phyloP scores from a whole-genome alignment of 345 rosid species.

The Populus tremula region DNA sequence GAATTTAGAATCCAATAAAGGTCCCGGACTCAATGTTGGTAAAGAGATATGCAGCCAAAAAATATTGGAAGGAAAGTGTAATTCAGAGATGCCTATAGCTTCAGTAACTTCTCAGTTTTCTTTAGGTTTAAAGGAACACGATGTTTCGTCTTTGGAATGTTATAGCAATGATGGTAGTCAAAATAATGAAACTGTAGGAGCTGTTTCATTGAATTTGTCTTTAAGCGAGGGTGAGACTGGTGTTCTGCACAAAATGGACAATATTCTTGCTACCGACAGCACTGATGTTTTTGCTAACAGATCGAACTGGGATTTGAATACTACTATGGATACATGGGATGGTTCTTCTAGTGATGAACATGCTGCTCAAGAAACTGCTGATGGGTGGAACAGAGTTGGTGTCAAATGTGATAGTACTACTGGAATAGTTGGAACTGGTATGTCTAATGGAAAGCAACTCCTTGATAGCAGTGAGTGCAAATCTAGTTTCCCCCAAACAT shows the following conservation, averaged over 20 bases:
- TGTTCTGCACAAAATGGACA: conserved; percentile 18
- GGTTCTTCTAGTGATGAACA: conserved; percentile 35
- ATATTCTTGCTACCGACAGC: conserved; percentile 18
- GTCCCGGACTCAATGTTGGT: conserved; percentile 19
- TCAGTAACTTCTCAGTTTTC: conserved; percentile 33
- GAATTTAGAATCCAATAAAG: conserved; percentile 25
- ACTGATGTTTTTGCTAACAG: conserved; percentile 36
- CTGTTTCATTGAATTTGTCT: conserved; percentile 48
- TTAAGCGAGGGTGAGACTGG: conserved; percentile 42
- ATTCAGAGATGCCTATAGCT: conserved; percentile 24
- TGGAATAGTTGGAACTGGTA: conserved; percentile 15
- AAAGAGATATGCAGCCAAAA: conserved; percentile 19
- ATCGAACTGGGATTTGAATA: conserved; percentile 84
- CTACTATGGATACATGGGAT: conserved; percentile 85
- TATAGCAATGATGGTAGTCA: conserved; percentile 27
- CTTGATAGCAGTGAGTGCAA: conserved; percentile 21
- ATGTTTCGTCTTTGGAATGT: conserved; percentile 16
- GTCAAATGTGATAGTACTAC: conserved; percentile 23
- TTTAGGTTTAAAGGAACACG: conserved; percentile 28
- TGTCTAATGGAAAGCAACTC: conserved; percentile 24
- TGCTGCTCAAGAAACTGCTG: conserved; percentile 26
- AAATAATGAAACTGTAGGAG: conserved; percentile 26
- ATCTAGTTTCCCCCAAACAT: conserved; percentile 18
- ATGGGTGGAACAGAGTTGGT: conserved; percentile 16
- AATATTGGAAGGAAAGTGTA: conserved; percentile 23